Evolutionary conservation across 257 asterid species (phyloP).

Genomic region (Ilex asprella): DNA sequence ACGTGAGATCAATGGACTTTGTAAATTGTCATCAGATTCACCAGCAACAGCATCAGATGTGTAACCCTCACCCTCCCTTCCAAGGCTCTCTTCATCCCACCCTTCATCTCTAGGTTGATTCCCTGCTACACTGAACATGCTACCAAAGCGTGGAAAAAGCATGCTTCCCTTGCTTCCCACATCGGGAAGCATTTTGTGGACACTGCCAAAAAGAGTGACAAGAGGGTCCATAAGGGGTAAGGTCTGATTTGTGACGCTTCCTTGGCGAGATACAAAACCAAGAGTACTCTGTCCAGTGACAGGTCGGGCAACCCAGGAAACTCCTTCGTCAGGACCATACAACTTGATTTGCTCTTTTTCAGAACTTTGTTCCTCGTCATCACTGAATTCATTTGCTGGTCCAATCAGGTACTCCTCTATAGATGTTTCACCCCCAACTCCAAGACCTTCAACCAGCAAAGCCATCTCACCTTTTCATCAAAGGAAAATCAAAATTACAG

Average conservation of each 20-base stretch:
- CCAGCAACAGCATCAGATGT: constrained; percentile 28
- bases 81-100: constrained; percentile 45
- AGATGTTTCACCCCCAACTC: constrained; percentile 44
- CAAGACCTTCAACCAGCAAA: constrained; percentile 66
- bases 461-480: constrained; percentile 61
- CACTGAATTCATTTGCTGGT: constrained; percentile 35
- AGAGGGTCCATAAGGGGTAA: constrained; percentile 45
- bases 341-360: constrained; percentile 41
- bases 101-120: constrained; percentile 37
- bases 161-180: constrained; percentile 55
- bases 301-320: constrained; percentile 51
- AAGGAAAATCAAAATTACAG: background rate
- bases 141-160: constrained; percentile 46
- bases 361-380: constrained; percentile 26
- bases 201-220: constrained; percentile 52
- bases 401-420: constrained; percentile 53
- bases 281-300: constrained; percentile 27
- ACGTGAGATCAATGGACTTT: constrained; percentile 59
- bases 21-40: constrained; percentile 51
- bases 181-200: constrained; percentile 53
- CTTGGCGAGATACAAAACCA: constrained; percentile 33
- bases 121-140: constrained; percentile 47
- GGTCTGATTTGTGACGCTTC: constrained; percentile 30
- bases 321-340: constrained; percentile 36
- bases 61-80: constrained; percentile 32